Percentiles rank a stretch among this genome's conserved stretches.
phyloP scores from a whole-genome alignment of 1,284 basidiomycete species.

The Tilletia caries region DNA sequence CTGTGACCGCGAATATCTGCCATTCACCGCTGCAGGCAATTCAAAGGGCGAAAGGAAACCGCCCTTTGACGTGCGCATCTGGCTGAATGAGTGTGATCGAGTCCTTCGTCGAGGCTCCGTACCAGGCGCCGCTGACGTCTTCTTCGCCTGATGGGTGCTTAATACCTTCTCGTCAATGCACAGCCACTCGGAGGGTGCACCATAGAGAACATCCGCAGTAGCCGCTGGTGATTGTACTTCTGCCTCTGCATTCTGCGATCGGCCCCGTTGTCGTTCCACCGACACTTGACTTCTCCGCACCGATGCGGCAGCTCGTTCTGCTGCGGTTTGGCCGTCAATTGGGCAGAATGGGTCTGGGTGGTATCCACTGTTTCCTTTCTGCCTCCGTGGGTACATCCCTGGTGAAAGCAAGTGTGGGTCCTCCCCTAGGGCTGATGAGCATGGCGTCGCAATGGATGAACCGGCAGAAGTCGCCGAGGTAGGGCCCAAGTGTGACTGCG shows the following conservation, averaged over 20 bases:
- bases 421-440: slow-evolving; percentile 16
- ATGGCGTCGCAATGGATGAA: slow-evolving; percentile 31
- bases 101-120: background rate
- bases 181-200: slow-evolving; percentile 1
- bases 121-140: background rate
- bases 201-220: background rate
- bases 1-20: background rate
- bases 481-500: slow-evolving; percentile 29
- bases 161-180: background rate
- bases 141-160: background rate
- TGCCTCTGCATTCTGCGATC: background rate
- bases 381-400: slow-evolving; percentile 4
- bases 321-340: too few relatives aligned
- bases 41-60: too few relatives aligned
- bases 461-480: slow-evolving; percentile 27
- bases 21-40: too few relatives aligned
- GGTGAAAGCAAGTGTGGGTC: slow-evolving; percentile 3
- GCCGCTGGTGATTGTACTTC: background rate
- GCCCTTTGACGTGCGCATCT: background rate
- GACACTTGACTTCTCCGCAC: too few relatives aligned
- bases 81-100: slow-evolving; percentile 2
- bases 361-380: background rate
- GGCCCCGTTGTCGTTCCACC: background rate
- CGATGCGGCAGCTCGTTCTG: too few relatives aligned
- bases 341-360: background rate